These are phyloP conservation scores for Cladosporium austrohemisphaericum DNA, from an alignment of 2,329 filamentous ascomycete genomes.

Conservation along the genomic window DNA sequence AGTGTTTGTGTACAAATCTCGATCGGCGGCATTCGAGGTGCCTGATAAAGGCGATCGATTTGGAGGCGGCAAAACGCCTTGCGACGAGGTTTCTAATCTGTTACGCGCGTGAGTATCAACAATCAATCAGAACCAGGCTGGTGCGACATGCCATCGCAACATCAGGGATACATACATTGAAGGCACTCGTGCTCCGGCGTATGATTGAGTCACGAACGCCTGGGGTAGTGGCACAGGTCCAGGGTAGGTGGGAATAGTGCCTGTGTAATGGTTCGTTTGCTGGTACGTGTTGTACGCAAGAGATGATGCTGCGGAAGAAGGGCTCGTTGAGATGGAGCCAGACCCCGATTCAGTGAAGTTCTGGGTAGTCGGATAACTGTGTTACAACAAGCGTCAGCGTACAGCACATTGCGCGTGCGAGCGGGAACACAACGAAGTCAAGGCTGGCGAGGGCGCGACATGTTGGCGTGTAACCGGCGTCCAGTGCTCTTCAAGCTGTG, in stretches of 20 bases:
- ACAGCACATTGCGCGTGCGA: conserved; percentile 9
- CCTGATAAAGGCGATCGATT: conserved; percentile 27
- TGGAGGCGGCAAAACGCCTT: conserved; percentile 29
- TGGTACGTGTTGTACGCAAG: conserved; percentile 40
- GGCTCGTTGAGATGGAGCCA: conserved; percentile 52
- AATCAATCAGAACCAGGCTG: conserved; percentile 12
- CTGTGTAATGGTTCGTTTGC: conserved; percentile 35
- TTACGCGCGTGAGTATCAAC: conserved; percentile 26
- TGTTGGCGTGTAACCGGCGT: conserved; percentile 1
- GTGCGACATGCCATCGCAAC: conserved; percentile 20
- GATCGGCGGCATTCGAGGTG: conserved; percentile 27
- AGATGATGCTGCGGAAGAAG: conserved; percentile 49
- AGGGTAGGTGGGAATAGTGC: conserved; percentile 30
- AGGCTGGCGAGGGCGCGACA: conserved; percentile 3
- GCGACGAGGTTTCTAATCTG: conserved; percentile 28
- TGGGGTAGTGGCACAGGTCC: conserved; percentile 34
- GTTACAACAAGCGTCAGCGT: conserved; percentile 10
- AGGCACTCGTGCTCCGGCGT: conserved; percentile 38
- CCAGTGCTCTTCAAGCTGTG: not conserved
- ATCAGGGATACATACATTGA: conserved; percentile 42
- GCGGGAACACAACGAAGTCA: conserved; percentile 2
- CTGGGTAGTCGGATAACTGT: conserved; percentile 50
- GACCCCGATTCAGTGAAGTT: conserved; percentile 55
- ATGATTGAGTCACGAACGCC: conserved; percentile 38
- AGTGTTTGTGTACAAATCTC: conserved; percentile 25